These are phyloP conservation scores for Magnusiomyces suaveolens DNA, from an alignment of 1,139 yeast genomes.

Conservation along the genomic window DNA sequence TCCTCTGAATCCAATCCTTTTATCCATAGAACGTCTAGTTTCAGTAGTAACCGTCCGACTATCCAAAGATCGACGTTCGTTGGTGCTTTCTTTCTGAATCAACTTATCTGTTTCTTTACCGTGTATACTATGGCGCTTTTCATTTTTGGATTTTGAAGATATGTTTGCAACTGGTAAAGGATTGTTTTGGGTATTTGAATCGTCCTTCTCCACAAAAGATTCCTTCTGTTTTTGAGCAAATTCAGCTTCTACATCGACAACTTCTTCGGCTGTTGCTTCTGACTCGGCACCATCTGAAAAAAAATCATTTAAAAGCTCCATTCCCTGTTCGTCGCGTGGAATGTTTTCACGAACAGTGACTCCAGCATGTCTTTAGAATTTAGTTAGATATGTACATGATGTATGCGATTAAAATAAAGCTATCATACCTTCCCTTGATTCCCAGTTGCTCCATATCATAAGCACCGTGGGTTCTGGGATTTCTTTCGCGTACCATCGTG, in stretches of 20 bases:
- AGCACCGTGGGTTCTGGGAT: conserved; percentile 11
- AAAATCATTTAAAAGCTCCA: conserved; percentile 75
- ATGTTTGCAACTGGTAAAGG: too few species aligned
- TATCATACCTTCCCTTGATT: conserved; percentile 18
- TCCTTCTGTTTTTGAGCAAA: neutral
- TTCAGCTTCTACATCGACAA: neutral
- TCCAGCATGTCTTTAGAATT: conserved; percentile 36
- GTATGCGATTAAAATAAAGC: neutral
- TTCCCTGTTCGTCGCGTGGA: conserved; percentile 54
- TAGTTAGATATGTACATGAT: neutral
- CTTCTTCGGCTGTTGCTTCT: neutral
- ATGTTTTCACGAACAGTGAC: conserved; percentile 43
- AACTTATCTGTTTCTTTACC: neutral
- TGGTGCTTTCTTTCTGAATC: neutral
- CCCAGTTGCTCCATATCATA: conserved; percentile 21
- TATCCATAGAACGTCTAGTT: neutral
- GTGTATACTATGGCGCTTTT: neutral
- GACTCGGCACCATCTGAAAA: conserved; percentile 34
- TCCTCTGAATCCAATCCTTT: too few species aligned
- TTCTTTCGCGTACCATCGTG: conserved; percentile 17
- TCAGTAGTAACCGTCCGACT: neutral
- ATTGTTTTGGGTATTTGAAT: too few species aligned
- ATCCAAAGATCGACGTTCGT: neutral
- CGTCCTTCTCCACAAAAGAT: neutral
- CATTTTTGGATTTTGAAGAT: too few species aligned